phyloP scores from a whole-genome alignment of 306 rosid genomes.

The Castanea sativa region DNA sequence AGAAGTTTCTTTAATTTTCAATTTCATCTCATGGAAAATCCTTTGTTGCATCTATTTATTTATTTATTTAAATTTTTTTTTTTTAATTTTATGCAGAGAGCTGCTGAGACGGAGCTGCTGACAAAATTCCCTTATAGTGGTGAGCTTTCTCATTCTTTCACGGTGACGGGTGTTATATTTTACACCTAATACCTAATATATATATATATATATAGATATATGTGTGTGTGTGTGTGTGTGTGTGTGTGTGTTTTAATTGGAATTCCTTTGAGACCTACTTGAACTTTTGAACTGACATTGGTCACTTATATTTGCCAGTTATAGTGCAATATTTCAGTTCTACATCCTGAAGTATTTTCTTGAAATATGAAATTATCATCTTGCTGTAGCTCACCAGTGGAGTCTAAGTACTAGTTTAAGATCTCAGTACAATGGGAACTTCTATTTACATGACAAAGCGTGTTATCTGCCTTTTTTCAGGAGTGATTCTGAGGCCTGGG shows the following conservation, averaged over 20 bases:
- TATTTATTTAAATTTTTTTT: conserved; percentile 33
- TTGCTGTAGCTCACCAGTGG: background rate
- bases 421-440: background rate
- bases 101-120: conserved; percentile 82
- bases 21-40: conserved; percentile 23
- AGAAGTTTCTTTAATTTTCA: background rate
- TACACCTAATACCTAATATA: background rate
- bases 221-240: accelerated
- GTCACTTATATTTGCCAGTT: background rate
- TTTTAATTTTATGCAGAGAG: conserved; percentile 59
- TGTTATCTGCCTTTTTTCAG: conserved; percentile 47
- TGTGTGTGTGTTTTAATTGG: too few species aligned
- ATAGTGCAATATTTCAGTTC: background rate
- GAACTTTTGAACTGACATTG: background rate
- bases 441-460: conserved; percentile 2
- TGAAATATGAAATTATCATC: background rate
- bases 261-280: background rate
- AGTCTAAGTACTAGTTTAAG: background rate
- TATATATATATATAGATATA: background rate
- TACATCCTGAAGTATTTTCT: background rate
- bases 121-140: conserved; percentile 83
- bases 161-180: conserved; percentile 7
- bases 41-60: conserved; percentile 19
- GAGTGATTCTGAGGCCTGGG: conserved; percentile 92
- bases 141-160: conserved; percentile 30